Evolutionary conservation across 2,329 filamentous ascomycete species (phyloP).

Genomic region (Aspergillus sp.): DNA sequence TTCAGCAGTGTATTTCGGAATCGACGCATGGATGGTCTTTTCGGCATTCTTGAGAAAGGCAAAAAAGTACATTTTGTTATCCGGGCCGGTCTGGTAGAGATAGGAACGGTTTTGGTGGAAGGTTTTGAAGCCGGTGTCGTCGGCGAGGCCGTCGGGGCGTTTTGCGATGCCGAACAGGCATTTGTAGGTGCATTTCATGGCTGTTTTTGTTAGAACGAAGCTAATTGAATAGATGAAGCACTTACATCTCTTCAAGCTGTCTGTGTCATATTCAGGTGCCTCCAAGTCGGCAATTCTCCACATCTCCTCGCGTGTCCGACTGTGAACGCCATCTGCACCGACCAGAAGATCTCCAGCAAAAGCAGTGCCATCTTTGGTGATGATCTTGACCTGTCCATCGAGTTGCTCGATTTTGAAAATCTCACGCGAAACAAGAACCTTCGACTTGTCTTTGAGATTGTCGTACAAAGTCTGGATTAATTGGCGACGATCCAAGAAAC

Average conservation of each 20-base stretch:
- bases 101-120: constrained; percentile 12
- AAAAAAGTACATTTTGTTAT: constrained; percentile 11
- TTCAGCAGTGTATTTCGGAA: constrained; percentile 26
- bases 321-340: constrained; percentile 43
- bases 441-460: constrained; percentile 22
- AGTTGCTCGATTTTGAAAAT: constrained; percentile 7
- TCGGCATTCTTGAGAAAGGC: constrained; percentile 19
- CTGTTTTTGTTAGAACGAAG: constrained; percentile 3
- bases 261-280: constrained; percentile 4
- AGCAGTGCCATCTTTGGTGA: constrained; percentile 27
- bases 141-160: constrained; percentile 3
- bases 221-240: background rate
- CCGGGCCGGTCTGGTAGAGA: constrained; percentile 3
- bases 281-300: constrained; percentile 15
- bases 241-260: constrained; percentile 1
- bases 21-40: constrained; percentile 13
- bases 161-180: constrained; percentile 18
- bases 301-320: constrained; percentile 31
- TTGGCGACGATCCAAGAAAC: constrained; percentile 32
- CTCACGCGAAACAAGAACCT: constrained; percentile 23
- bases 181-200: constrained; percentile 11
- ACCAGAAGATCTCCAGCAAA: constrained; percentile 35
- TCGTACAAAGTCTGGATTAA: constrained; percentile 30
- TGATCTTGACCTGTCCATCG: constrained; percentile 20
- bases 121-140: constrained; percentile 3